Evolutionary conservation across 192 early-diverging fungal species (phyloP), one percentile per base, ranked within the genome.

Genomic region (Rhizoclosmatium globosum): DNA sequence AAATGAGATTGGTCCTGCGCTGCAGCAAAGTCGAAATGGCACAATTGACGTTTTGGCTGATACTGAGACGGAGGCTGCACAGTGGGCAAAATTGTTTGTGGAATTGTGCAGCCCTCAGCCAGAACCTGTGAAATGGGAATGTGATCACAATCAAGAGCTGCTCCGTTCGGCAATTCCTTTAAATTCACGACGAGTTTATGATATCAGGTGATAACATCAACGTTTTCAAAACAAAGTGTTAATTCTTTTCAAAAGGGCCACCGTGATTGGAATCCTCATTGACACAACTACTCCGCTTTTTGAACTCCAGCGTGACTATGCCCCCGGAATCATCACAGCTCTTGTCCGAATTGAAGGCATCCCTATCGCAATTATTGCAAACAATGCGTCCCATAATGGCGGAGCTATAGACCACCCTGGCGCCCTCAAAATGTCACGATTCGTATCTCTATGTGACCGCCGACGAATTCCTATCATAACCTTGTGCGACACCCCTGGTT

Each of bases 401-500:
- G 79, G 79, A 2, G 79, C 79, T 9, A 80, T 80, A 17, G 79
- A 80, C 47, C 13, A 42, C 19, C 38, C 47, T 4, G 60, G 50
- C 3, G 79, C 76, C 15, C 47, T 31, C 39, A 80, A 80, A 43
- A 46, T 64, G 44, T n/a, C 62, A 13, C 17, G 77, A 2, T 80
- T 80, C 53, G 23, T 80, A 44, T 59, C 44, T 19, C 41, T 80
- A 0, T 82, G 79, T 47, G 78, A 80, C 21, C 58, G 23, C 17
- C 64, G 62, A 39, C 62, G 64, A 13, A 72, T 80, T 2, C 79
- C 79, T 2, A 66, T 80, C 3, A 4, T 81, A 9, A 21, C 77
- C 2, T 45, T 80, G n/a, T 80, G 79, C 61, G 79, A 80, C 64
- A 80, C 79, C 3, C 79, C 79, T 31, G 79, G 79, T 13, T 80